Conservation (phyloP, 2,329 filamentous ascomycete genomes). For the Neocatenulostroma microsporum region DNA sequence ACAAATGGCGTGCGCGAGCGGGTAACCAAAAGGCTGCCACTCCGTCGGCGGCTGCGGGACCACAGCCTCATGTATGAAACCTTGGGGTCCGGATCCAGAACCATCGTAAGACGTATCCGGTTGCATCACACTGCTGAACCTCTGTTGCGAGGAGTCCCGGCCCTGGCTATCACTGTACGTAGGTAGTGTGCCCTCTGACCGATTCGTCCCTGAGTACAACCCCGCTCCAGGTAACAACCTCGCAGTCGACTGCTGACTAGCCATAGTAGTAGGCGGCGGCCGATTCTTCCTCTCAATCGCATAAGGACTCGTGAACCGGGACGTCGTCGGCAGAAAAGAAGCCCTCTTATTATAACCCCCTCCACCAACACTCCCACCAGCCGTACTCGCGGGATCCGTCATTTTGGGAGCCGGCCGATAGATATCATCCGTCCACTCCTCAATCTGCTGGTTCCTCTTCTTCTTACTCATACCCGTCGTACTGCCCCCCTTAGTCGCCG, state of each 20-base stretch:
- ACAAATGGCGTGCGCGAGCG: slow-evolving; percentile 86
- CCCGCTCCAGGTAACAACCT: slow-evolving; percentile 52
- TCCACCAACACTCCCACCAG: slow-evolving; percentile 59
- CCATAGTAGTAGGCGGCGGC: slow-evolving; percentile 80
- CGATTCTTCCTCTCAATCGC: slow-evolving; percentile 59
- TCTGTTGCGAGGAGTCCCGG: slow-evolving; percentile 36
- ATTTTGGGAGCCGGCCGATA: slow-evolving; percentile 83
- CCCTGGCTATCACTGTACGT: slow-evolving; percentile 20
- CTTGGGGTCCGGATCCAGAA: slow-evolving; percentile 76
- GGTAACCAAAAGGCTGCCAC: slow-evolving; percentile 95
- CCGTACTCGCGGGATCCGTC: slow-evolving; percentile 54
- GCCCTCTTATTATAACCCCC: slow-evolving; percentile 79
- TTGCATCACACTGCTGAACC: slow-evolving; percentile 48
- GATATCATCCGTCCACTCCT: slow-evolving; percentile 97
- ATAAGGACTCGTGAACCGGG: slow-evolving; percentile 87
- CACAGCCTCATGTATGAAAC: slow-evolving; percentile 94
- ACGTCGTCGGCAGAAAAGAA: slow-evolving; percentile 89
- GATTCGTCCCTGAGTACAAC: slow-evolving; percentile 57
- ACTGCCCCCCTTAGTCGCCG: slow-evolving; percentile 69
- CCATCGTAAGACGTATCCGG: slow-evolving; percentile 58
- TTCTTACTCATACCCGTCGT: slow-evolving; percentile 79
- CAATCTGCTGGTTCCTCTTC: slow-evolving; percentile 84
- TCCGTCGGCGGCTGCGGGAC: slow-evolving; percentile 94
- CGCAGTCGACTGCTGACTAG: slow-evolving; percentile 71
- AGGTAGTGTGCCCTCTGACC: slow-evolving; percentile 50